These are phyloP conservation scores for Lyophyllum shimeji DNA, from an alignment of 768 basidiomycete species.

Conservation along the genomic window DNA sequence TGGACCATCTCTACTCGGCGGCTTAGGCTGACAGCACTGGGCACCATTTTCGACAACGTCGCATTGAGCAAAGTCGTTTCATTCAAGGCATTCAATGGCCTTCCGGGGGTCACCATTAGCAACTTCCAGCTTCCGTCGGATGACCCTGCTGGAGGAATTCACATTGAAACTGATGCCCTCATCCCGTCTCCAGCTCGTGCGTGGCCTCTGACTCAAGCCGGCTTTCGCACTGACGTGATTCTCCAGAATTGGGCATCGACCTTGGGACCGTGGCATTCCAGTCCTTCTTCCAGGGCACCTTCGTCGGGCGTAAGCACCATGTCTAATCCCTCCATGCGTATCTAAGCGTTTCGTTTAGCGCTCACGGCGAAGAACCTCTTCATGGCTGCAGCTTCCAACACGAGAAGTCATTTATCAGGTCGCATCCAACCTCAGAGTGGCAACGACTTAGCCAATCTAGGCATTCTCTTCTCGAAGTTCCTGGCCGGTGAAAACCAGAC, in stretches of 20 bases:
- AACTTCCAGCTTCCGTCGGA: slow-evolving; percentile 72
- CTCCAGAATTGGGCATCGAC: slow-evolving; percentile 64
- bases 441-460: slow-evolving; percentile 49
- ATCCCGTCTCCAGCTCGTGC: slow-evolving; percentile 68
- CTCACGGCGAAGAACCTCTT: slow-evolving; percentile 48
- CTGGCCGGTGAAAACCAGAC: slow-evolving; percentile 64
- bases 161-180: slow-evolving; percentile 62
- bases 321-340: slow-evolving; percentile 1
- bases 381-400: slow-evolving; percentile 47
- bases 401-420: slow-evolving; percentile 56
- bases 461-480: slow-evolving; percentile 65
- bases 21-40: slow-evolving; percentile 63
- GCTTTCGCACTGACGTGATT: slow-evolving; percentile 14
- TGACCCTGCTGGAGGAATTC: slow-evolving; percentile 67
- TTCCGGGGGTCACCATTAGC: slow-evolving; percentile 69
- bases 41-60: slow-evolving; percentile 68
- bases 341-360: slow-evolving; percentile 34
- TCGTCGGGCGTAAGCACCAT: slow-evolving; percentile 57
- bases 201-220: slow-evolving; percentile 24
- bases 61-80: slow-evolving; percentile 57
- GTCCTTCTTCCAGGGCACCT: slow-evolving; percentile 53
- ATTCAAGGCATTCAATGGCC: slow-evolving; percentile 69
- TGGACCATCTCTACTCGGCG: slow-evolving; percentile 72
- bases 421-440: slow-evolving; percentile 64
- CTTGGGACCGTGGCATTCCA: slow-evolving; percentile 66